Conservation (phyloP, 306 rosid genomes). For the Clitoria ternatea region DNA sequence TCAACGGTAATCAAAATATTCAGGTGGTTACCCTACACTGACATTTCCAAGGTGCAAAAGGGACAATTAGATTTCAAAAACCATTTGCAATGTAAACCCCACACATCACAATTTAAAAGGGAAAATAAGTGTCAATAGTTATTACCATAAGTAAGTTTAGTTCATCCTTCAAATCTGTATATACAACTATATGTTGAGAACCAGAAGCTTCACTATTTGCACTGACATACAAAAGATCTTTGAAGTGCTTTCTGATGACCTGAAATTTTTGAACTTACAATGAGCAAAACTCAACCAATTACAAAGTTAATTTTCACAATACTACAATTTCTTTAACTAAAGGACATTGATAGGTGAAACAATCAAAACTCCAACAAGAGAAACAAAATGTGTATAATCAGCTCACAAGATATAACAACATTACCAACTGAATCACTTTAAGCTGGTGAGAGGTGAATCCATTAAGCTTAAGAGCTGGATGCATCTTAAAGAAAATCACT, state of each 20-base stretch:
- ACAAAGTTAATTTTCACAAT: not conserved
- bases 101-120: conserved; percentile 11
- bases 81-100: not conserved
- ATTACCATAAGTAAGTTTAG: conserved; percentile 65
- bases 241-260: conserved; percentile 66
- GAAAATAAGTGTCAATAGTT: conserved; percentile 5
- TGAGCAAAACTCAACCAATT: conserved; percentile 26
- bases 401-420: conserved; percentile 10
- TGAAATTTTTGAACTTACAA: conserved; percentile 41
- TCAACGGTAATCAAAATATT: not conserved
- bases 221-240: conserved; percentile 61
- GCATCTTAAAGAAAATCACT: conserved; percentile 72
- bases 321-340: not conserved
- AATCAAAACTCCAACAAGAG: not conserved
- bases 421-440: conserved; percentile 81
- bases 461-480: conserved; percentile 66
- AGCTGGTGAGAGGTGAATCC: conserved; percentile 86
- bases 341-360: conserved; percentile 9
- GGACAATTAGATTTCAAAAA: conserved; percentile 1
- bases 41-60: not conserved
- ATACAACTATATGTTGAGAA: conserved; percentile 57
- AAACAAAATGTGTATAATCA: conserved; percentile 14
- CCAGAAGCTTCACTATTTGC: conserved; percentile 42
- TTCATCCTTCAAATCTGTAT: conserved; percentile 68
- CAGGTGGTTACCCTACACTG: not conserved